phyloP scores from a whole-genome alignment of 331 rosid genomes.

The Spiraea crenata region DNA sequence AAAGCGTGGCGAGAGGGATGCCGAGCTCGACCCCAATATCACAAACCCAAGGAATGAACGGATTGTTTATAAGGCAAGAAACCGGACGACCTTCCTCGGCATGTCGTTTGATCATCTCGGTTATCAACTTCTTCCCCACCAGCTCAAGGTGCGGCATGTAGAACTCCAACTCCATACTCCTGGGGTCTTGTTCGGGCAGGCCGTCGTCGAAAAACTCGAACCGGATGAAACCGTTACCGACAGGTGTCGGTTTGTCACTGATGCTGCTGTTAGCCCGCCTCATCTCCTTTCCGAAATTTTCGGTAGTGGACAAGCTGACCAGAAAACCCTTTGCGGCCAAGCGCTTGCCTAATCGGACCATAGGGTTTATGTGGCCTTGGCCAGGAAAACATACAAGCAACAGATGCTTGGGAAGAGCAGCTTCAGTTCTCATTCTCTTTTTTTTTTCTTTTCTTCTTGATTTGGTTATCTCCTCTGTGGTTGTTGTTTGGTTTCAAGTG shows the following conservation, averaged over 20 bases:
- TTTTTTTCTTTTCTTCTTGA: too few relatives aligned
- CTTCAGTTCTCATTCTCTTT: not conserved
- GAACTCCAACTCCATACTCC: not conserved
- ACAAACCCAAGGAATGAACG: slow-evolving; percentile 70
- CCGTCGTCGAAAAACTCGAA: slow-evolving; percentile 72
- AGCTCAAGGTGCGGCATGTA: slow-evolving; percentile 38
- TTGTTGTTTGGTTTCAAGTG: too few relatives aligned
- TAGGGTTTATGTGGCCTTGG: slow-evolving; percentile 71
- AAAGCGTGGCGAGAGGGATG: slow-evolving; percentile 56
- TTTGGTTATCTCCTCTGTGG: too few relatives aligned
- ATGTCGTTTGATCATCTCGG: slow-evolving; percentile 26
- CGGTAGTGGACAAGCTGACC: slow-evolving; percentile 43
- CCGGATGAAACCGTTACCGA: slow-evolving; percentile 59
- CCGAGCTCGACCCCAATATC: slow-evolving; percentile 48
- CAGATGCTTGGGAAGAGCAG: slow-evolving; percentile 16
- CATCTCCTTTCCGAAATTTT: slow-evolving; percentile 33
- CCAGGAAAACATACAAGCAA: slow-evolving; percentile 56
- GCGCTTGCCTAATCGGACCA: slow-evolving; percentile 46
- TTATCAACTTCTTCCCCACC: slow-evolving; percentile 33
- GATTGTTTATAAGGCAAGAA: slow-evolving; percentile 63
- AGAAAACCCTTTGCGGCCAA: slow-evolving; percentile 43
- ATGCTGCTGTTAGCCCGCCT: slow-evolving; percentile 31
- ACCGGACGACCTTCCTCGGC: slow-evolving; percentile 31
- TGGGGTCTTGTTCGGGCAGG: slow-evolving; percentile 23
- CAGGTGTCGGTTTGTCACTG: slow-evolving; percentile 21